Percentiles rank a stretch among this genome's conserved stretches.
These are phyloP conservation scores for Puccinia polysora DNA, from an alignment of 1,284 basidiomycete species.

Conservation along the genomic window DNA sequence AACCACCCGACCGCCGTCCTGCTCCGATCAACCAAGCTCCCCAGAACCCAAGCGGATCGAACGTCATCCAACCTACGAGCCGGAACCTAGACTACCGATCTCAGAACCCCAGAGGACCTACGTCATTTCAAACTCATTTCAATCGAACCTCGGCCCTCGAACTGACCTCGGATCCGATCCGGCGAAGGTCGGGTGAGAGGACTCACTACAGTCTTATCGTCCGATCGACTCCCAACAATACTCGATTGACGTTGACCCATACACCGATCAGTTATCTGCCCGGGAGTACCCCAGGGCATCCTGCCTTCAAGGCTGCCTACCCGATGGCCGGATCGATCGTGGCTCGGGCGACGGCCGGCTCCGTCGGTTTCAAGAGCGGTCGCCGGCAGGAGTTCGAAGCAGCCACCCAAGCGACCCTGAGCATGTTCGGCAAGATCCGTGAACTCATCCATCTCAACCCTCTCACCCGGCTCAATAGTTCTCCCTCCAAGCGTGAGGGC, in stretches of 20 bases:
- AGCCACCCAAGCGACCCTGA: slow-evolving; percentile 22
- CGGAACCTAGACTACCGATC: neutral
- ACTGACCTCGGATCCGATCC: slow-evolving; percentile 25
- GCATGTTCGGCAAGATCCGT: slow-evolving; percentile 33
- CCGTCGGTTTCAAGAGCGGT: slow-evolving; percentile 34
- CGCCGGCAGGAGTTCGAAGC: slow-evolving; percentile 37
- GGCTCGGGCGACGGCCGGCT: slow-evolving; percentile 31
- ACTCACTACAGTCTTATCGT: slow-evolving; percentile 33
- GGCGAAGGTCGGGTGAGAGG: slow-evolving; percentile 28
- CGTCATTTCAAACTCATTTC: neutral
- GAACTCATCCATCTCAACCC: neutral
- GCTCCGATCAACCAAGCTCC: neutral
- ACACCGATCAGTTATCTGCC: slow-evolving; percentile 34
- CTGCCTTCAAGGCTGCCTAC: slow-evolving; percentile 21
- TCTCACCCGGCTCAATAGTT: neutral
- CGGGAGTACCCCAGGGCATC: slow-evolving; percentile 22
- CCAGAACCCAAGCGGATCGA: neutral
- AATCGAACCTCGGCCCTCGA: slow-evolving; percentile 21
- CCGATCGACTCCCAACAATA: slow-evolving; percentile 31
- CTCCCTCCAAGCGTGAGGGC: slow-evolving; percentile 11
- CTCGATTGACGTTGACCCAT: slow-evolving; percentile 34
- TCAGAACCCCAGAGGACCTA: neutral
- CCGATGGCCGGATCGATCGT: slow-evolving; percentile 33
- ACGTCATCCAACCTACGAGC: neutral
- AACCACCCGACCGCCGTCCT: neutral